Conservation (phyloP, 768 basidiomycete species). For the Rhizopogon roseolus region DNA sequence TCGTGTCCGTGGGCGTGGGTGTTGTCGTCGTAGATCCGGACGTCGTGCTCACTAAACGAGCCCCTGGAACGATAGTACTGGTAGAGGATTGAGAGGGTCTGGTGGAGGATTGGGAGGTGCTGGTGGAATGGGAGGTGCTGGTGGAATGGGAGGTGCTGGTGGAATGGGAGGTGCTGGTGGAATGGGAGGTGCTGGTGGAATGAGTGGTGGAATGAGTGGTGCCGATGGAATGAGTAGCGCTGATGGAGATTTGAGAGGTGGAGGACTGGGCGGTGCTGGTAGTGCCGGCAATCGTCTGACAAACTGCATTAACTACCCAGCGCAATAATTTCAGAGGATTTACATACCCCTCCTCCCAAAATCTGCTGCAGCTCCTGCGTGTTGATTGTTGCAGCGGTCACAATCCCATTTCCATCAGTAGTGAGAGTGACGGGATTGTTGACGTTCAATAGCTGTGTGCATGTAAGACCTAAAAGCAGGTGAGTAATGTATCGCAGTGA, state of each 20-base stretch:
- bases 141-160: not conserved
- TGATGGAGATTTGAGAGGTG: not conserved
- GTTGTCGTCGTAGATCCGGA: not conserved
- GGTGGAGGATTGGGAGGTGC: not conserved
- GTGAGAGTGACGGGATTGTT: constrained; percentile 18
- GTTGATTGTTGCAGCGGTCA: constrained; percentile 21
- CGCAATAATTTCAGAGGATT: not conserved
- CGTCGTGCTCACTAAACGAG: not conserved
- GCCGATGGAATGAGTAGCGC: not conserved
- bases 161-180: not conserved
- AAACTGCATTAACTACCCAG: not conserved
- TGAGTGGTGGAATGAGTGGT: too few relatives aligned
- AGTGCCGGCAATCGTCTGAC: not conserved
- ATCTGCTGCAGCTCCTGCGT: constrained; percentile 15
- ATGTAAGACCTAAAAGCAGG: constrained; percentile 15
- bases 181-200: too few relatives aligned
- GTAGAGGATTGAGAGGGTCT: not conserved
- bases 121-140: not conserved
- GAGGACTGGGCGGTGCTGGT: not conserved
- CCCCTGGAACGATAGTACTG: not conserved
- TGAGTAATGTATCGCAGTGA: not conserved
- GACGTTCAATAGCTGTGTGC: constrained; percentile 15
- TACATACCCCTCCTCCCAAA: constrained; percentile 1
- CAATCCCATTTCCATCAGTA: constrained; percentile 19
- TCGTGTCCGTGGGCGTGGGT: not conserved